These are phyloP conservation scores for Colletotrichum musicola DNA, from an alignment of 2,329 filamentous ascomycete genomes.

Conservation along the genomic window DNA sequence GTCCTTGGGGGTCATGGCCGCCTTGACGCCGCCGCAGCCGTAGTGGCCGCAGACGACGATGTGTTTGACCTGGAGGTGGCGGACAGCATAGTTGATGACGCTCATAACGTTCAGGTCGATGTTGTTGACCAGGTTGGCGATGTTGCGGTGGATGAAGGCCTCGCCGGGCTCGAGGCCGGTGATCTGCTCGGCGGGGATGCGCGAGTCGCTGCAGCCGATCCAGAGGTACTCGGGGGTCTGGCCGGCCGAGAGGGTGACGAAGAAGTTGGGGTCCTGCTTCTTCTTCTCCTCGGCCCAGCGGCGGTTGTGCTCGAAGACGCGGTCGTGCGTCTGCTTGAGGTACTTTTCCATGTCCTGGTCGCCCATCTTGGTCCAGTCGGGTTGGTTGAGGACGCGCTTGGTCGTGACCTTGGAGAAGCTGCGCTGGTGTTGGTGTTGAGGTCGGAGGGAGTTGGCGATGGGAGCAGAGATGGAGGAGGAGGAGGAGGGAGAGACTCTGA, in stretches of 20 bases:
- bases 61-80: slow-evolving; percentile 84
- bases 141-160: slow-evolving; percentile 95
- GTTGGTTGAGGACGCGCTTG: slow-evolving; percentile 7
- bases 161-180: slow-evolving; percentile 87
- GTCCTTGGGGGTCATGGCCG: slow-evolving; percentile 78
- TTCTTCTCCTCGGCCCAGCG: slow-evolving; percentile 73
- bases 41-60: slow-evolving; percentile 85
- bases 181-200: slow-evolving; percentile 91
- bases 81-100: slow-evolving; percentile 90
- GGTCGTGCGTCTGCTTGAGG: slow-evolving; percentile 73
- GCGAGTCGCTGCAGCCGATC: slow-evolving; percentile 92
- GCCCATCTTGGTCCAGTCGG: slow-evolving; percentile 36
- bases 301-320: slow-evolving; percentile 77
- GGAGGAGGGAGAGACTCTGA: slow-evolving; percentile 6
- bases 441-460: background rate
- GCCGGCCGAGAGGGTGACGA: slow-evolving; percentile 72
- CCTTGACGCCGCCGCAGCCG: slow-evolving; percentile 82
- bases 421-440: slow-evolving; percentile 4
- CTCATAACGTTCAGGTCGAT: slow-evolving; percentile 84
- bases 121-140: slow-evolving; percentile 87
- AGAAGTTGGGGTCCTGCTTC: slow-evolving; percentile 73
- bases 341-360: slow-evolving; percentile 53
- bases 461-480: slow-evolving; percentile 1
- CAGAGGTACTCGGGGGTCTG: slow-evolving; percentile 82
- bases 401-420: slow-evolving; percentile 19